Percentiles rank a stretch among this genome's conserved stretches.
Evolutionary conservation across 805 yeast genomes (phyloP).

Genomic region (Ogataea trehalophila): DNA sequence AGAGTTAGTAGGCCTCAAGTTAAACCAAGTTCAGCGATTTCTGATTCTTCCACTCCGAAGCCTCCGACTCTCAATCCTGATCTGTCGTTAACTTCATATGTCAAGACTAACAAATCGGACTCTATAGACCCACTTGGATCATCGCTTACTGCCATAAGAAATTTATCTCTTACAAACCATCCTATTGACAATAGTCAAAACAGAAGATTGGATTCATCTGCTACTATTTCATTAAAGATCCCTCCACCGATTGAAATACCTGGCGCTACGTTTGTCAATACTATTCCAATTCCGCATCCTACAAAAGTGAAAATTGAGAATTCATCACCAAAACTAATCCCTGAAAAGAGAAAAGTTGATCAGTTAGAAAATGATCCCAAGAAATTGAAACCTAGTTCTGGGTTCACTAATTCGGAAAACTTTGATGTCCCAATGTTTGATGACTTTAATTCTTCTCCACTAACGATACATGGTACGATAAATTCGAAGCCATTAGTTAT

Average conservation of each 20-base stretch:
- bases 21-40: background rate
- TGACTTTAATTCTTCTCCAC: background rate
- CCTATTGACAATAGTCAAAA: no score
- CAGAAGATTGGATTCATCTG: constrained; percentile 9
- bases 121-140: constrained; percentile 3
- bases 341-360: constrained; percentile 17
- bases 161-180: no score
- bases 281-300: background rate
- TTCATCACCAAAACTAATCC: constrained; percentile 6
- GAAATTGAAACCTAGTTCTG: constrained; percentile 1
- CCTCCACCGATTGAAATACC: background rate
- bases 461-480: background rate
- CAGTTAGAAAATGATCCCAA: background rate
- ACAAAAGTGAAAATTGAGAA: background rate
- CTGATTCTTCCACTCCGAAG: constrained; percentile 1
- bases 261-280: background rate
- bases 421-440: background rate
- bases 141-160: constrained; percentile 3
- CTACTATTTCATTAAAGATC: background rate
- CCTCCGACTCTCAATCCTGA: constrained; percentile 22
- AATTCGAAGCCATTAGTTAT: background rate
- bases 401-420: background rate
- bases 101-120: constrained; percentile 3
- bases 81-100: constrained; percentile 15
- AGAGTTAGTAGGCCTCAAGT: constrained; percentile 12